Base-by-base conservation (phyloP, 2,329 filamentous ascomycete species). In the Talaromyces atroroseus region DNA sequence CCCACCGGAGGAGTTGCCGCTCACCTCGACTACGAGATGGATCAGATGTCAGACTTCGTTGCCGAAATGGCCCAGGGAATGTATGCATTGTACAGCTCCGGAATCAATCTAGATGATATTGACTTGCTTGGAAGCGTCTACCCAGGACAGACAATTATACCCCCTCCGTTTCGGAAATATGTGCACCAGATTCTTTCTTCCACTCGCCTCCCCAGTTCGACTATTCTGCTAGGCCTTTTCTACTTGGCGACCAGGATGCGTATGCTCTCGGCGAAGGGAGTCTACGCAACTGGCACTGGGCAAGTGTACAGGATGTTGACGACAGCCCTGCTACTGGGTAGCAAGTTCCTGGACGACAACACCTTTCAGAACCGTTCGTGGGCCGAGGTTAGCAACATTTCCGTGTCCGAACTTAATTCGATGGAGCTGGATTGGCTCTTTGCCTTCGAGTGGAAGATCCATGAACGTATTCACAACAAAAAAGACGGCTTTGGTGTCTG, bases 311-410 rank as follows among this genome's bases (percentile, higher is more conserved):
- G 90, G 59, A 87, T 95, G 77, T 81, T 96, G 61, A 95, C 91
- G 6, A 88, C 92, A 38, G 85, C 88, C 7, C 78, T 96, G 57
- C 82, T 96, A 52, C 80, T 96, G 53, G 92, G 90, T 59, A 95
- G 90, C 83, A 96, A 96, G 77, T 96, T 96, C 67, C 79, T 96
- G 63, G 92, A 96, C 67, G 92, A 96, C 79, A 96, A 96, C 75
- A 96, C 92, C 5, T 96, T 96, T 75, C 92, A 96, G 80, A 96
- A 96, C 76, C 88, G 90, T 55, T 96, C 92, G 1, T 96, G 92
- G 92, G 90, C 92, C 5, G 92, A 96, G 69, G 92, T 96, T 52
- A 96, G 90, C 73, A 90, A 89, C 60, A 95, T 96, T 63, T 80
- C 86, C 32, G 90, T 96, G 20, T 75, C 82, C 2, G 90, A 96